Conservation (phyloP, 495 filamentous ascomycete genomes). For the Beverwykella pulmonaria region DNA sequence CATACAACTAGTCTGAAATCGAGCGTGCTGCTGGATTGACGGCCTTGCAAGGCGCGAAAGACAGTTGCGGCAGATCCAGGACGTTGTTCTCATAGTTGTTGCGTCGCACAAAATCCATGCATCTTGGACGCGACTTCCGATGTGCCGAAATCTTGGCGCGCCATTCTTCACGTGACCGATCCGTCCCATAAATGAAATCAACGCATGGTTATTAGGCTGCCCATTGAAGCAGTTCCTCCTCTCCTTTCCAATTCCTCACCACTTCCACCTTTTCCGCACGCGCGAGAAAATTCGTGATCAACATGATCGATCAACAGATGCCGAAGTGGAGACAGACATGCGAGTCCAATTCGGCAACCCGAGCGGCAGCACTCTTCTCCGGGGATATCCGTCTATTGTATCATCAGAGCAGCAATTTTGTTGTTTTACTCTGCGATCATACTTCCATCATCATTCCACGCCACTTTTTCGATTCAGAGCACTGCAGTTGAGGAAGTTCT, state of each 20-base stretch:
- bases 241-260: neutral
- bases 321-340: conserved; percentile 4
- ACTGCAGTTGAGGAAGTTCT: neutral
- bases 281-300: neutral
- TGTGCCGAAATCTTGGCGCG: conserved; percentile 10
- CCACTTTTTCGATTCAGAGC: neutral
- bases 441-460: neutral
- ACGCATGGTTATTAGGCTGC: neutral
- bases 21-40: conserved; percentile 12
- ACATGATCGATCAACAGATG: neutral
- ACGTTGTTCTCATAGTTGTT: conserved; percentile 33
- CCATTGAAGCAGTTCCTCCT: neutral
- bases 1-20: conserved; percentile 38
- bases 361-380: conserved; percentile 11
- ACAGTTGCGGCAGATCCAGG: conserved; percentile 45
- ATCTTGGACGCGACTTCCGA: conserved; percentile 5
- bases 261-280: neutral
- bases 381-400: conserved; percentile 16
- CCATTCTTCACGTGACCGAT: neutral
- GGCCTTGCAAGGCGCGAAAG: conserved; percentile 30
- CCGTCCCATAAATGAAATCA: too few species aligned
- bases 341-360: conserved; percentile 2
- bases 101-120: neutral
- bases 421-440: neutral
- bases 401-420: neutral